Base-by-base conservation (phyloP, 768 basidiomycete genomes). In the Boletus barrowsii region DNA sequence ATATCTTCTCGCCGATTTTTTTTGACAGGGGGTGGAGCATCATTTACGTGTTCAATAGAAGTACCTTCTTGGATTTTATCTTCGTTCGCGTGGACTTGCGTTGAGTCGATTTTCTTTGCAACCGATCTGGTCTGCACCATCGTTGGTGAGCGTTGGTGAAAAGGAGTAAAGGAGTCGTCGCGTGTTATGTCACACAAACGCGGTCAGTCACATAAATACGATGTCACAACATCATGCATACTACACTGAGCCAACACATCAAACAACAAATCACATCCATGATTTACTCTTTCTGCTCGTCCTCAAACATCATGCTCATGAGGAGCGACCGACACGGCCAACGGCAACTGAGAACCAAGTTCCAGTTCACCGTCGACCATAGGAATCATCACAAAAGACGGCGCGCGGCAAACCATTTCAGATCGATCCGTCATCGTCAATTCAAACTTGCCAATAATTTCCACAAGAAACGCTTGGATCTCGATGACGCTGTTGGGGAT, bases 401-500 rank as follows among this genome's bases (percentile, higher is more conserved):
- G 56, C 36, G 68, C 68, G 20, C 72, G 63, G 14, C 63, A 48
- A 35, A 78, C 53, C 35, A 51, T 62, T 40, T 66, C 59, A 20
- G 62, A 53, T 20, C 60, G 63, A 5, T 70, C 66, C 17, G 71
- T 72, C 51, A 64, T 61, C 40, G 61, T 55, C 56, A 85, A 80
- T 57, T 84, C 78, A 59, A 86, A 83, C 58, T 79, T 73, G 33
- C 73, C 66, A 39, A 85, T 53, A 20, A 83, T 70, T 60, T 83
- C 82, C 22, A 79, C 75, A n/a, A 85, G 61, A 66, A 87, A 83
- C 0, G 77, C 74, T 57, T 86, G 84, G 15, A 84, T 62, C 63
- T 87, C 83, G 39, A 76, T 62, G 0, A 83, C 60, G 5, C 72
- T 74, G 57, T 41, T 2, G 20, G 22, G 11, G 35, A 41, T 33